Evolutionary conservation across 2,329 filamentous ascomycete genomes (phyloP).

Genomic region (Colletotrichum zoysiae): DNA sequence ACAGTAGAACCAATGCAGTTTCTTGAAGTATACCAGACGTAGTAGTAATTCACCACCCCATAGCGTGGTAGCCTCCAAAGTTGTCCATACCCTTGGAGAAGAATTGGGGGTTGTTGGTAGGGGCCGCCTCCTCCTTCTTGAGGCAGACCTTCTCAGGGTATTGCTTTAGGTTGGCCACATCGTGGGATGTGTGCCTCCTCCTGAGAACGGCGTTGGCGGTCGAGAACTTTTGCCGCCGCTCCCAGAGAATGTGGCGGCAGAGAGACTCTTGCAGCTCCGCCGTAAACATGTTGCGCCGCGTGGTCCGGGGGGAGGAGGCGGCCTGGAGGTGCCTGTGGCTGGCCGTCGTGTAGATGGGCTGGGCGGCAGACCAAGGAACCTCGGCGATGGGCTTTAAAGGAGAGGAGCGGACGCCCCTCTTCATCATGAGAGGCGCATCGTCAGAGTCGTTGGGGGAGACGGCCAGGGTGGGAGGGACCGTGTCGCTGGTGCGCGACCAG

Average conservation of each 20-base stretch:
- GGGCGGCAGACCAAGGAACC: slow-evolving; percentile 74
- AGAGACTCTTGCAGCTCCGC: slow-evolving; percentile 95
- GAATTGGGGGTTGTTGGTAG: slow-evolving; percentile 82
- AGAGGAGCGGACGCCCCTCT: slow-evolving; percentile 65
- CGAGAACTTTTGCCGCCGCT: slow-evolving; percentile 93
- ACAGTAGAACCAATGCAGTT: no score
- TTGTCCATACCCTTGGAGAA: slow-evolving; percentile 78
- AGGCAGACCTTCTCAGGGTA: slow-evolving; percentile 77
- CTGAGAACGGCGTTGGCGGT: slow-evolving; percentile 91
- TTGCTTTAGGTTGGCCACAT: slow-evolving; percentile 88
- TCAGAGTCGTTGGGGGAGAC: slow-evolving; percentile 70
- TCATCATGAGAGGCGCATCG: slow-evolving; percentile 74
- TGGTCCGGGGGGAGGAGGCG: slow-evolving; percentile 90
- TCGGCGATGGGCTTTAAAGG: slow-evolving; percentile 69
- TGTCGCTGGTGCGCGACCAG: slow-evolving; percentile 66
- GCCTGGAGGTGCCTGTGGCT: slow-evolving; percentile 72
- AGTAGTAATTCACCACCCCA: no score
- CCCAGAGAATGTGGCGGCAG: slow-evolving; percentile 91
- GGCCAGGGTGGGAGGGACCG: slow-evolving; percentile 56
- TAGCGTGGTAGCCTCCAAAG: slow-evolving; percentile 82
- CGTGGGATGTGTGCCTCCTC: slow-evolving; percentile 89
- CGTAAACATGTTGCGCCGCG: slow-evolving; percentile 93
- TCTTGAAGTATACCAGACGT: no score
- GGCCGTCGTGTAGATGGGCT: slow-evolving; percentile 83
- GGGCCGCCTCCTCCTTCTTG: slow-evolving; percentile 70